phyloP scores from a whole-genome alignment of 2,329 filamentous ascomycete species.

The Fusarium mexicanum region DNA sequence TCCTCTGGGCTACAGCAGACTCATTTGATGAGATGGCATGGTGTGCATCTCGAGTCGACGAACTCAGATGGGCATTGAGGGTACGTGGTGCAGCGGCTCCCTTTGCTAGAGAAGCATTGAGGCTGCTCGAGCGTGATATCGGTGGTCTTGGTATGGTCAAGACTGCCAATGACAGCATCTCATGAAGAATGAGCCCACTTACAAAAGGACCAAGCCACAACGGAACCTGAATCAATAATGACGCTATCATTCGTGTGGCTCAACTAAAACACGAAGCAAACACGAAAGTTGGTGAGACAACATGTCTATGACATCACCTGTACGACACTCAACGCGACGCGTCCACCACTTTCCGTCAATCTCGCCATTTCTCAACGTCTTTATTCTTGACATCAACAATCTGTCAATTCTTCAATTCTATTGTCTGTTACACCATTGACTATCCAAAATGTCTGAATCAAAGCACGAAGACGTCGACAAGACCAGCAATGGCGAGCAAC shows the following conservation, averaged over 20 bases:
- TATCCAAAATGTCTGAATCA: slow-evolving; percentile 23
- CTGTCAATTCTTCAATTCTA: not conserved
- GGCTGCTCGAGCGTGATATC: slow-evolving; percentile 51
- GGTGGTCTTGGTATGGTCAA: slow-evolving; percentile 44
- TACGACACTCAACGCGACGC: slow-evolving; percentile 29
- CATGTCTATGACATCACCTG: slow-evolving; percentile 42
- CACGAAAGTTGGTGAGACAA: slow-evolving; percentile 7
- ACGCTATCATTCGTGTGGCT: slow-evolving; percentile 8
- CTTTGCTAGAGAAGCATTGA: slow-evolving; percentile 52
- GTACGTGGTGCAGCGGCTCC: slow-evolving; percentile 51
- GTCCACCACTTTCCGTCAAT: not conserved
- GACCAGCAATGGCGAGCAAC: slow-evolving; percentile 17
- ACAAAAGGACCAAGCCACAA: not conserved
- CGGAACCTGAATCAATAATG: not conserved
- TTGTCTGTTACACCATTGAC: not conserved
- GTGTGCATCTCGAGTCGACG: slow-evolving; percentile 52
- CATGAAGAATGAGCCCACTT: not conserved
- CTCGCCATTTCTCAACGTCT: not conserved
- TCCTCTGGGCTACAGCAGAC: slow-evolving; percentile 53
- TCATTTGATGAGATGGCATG: slow-evolving; percentile 52
- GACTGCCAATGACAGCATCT: slow-evolving; percentile 16
- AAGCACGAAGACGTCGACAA: slow-evolving; percentile 2
- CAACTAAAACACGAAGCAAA: slow-evolving; percentile 15
- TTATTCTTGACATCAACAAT: not conserved
- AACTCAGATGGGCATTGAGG: slow-evolving; percentile 54